Conservation (phyloP, 2,329 filamentous ascomycete species). For the Mycosphaerella sp. region DNA sequence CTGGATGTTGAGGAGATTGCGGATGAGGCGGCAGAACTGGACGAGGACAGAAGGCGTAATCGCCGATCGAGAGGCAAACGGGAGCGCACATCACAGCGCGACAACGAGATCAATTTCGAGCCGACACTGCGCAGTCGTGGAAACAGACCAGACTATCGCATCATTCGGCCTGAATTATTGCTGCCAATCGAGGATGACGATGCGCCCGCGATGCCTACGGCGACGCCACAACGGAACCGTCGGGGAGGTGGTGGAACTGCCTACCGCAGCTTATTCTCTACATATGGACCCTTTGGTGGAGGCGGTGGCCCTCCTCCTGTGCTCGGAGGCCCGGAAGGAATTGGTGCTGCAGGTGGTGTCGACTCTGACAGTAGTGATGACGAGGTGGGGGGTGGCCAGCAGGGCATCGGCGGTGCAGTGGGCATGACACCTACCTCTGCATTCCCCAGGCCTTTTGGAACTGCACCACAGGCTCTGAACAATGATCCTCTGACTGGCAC, state of each 20-base stretch:
- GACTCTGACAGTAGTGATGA: slow-evolving; percentile 98
- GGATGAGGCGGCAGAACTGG: slow-evolving; percentile 55
- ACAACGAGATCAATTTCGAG: slow-evolving; percentile 31
- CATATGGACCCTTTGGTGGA: slow-evolving; percentile 87
- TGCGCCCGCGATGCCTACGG: slow-evolving; percentile 57
- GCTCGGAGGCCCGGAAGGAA: slow-evolving; percentile 67
- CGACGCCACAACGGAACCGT: slow-evolving; percentile 55
- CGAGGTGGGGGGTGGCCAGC: slow-evolving; percentile 54
- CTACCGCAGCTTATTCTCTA: slow-evolving; percentile 79
- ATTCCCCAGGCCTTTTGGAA: slow-evolving; percentile 45
- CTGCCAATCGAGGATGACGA: slow-evolving; percentile 71
- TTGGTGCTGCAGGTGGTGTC: slow-evolving; percentile 66
- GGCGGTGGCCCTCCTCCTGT: slow-evolving; percentile 67
- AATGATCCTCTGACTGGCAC: slow-evolving; percentile 51
- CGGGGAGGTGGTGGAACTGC: slow-evolving; percentile 52
- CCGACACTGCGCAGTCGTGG: slow-evolving; percentile 57
- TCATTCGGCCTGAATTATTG: slow-evolving; percentile 66
- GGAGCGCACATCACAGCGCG: slow-evolving; percentile 22
- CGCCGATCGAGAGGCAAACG: slow-evolving; percentile 36
- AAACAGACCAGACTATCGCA: slow-evolving; percentile 76
- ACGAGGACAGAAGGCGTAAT: slow-evolving; percentile 44
- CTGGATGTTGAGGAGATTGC: slow-evolving; percentile 45
- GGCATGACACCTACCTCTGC: slow-evolving; percentile 56
- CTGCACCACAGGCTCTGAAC: slow-evolving; percentile 49
- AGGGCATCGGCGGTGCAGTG: slow-evolving; percentile 54